Percentiles rank a stretch among this genome's conserved stretches.
Evolutionary conservation across 768 basidiomycete genomes (phyloP).

Genomic region (Tylopilus intermedius): DNA sequence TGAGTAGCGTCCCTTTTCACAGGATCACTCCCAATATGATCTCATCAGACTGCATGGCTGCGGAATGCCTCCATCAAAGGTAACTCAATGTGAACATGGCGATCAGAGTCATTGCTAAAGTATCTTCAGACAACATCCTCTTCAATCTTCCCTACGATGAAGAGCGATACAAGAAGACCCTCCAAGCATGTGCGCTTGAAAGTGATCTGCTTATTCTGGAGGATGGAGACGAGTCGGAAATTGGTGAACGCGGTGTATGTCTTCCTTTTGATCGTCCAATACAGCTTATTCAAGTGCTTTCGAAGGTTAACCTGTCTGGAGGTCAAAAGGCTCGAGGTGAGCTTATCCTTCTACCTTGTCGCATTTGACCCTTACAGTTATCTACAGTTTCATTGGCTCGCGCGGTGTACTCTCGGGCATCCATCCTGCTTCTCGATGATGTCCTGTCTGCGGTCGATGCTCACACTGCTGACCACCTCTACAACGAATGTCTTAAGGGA

Average conservation of each 20-base stretch:
- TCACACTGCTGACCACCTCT: slow-evolving; percentile 79
- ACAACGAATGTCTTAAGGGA: slow-evolving; percentile 73
- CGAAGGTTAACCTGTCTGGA: slow-evolving; percentile 36
- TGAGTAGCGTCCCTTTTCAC: slow-evolving; percentile 19
- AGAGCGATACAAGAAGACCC: slow-evolving; percentile 68
- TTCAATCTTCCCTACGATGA: slow-evolving; percentile 74
- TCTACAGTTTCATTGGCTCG: slow-evolving; percentile 65
- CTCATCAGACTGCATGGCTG: slow-evolving; percentile 55
- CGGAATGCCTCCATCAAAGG: slow-evolving; percentile 56
- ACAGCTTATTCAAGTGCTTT: not conserved
- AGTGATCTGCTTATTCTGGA: slow-evolving; percentile 78
- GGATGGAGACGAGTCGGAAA: slow-evolving; percentile 84
- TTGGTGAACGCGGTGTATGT: slow-evolving; percentile 76
- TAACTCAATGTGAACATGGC: not conserved
- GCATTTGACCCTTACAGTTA: not conserved
- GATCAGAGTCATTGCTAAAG: slow-evolving; percentile 36
- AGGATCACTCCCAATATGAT: slow-evolving; percentile 3
- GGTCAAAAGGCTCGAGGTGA: slow-evolving; percentile 66
- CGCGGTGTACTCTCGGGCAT: slow-evolving; percentile 86
- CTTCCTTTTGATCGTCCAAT: not conserved
- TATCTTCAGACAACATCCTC: slow-evolving; percentile 57
- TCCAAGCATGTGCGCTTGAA: slow-evolving; percentile 72
- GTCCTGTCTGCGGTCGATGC: slow-evolving; percentile 75
- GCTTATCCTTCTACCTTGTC: not conserved
- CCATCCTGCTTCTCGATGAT: slow-evolving; percentile 79